These are phyloP conservation scores for Carnegiea gigantea DNA, from an alignment of 179 eudicot species.

Conservation along the genomic window DNA sequence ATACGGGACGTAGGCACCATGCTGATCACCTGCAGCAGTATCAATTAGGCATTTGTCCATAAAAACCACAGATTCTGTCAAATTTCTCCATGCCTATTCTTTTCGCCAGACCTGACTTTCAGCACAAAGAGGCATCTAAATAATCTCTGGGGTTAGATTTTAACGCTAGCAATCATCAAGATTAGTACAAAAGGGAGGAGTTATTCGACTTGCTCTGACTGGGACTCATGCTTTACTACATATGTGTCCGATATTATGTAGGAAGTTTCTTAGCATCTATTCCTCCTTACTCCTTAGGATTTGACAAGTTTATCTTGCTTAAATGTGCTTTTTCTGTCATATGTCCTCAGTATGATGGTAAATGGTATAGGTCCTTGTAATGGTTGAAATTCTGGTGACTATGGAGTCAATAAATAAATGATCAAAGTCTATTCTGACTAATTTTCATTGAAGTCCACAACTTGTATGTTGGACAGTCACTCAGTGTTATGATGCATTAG, in stretches of 20 bases:
- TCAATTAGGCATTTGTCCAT: not conserved
- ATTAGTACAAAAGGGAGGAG: not conserved
- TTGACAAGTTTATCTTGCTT: not conserved
- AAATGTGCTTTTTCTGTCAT: too few relatives aligned
- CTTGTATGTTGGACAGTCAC: too few relatives aligned
- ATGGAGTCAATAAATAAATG: too few relatives aligned
- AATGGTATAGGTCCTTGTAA: too few relatives aligned
- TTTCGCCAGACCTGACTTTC: not conserved
- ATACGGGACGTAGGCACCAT: not conserved
- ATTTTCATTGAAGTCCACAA: too few relatives aligned
- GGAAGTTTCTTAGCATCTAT: too few relatives aligned
- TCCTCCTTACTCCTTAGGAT: not conserved
- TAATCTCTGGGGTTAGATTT: not conserved
- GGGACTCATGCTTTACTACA: not conserved
- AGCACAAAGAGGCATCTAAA: not conserved
- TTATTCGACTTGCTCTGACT: not conserved
- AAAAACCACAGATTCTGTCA: not conserved
- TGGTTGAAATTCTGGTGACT: too few relatives aligned
- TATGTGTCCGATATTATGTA: too few relatives aligned
- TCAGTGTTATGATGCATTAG: too few relatives aligned
- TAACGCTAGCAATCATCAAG: not conserved
- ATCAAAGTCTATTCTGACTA: too few relatives aligned
- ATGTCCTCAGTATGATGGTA: too few relatives aligned
- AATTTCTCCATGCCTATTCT: not conserved
- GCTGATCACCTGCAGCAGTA: not conserved